phyloP scores from a whole-genome alignment of 2,329 filamentous ascomycete genomes.

The Clathrospora elynae region DNA sequence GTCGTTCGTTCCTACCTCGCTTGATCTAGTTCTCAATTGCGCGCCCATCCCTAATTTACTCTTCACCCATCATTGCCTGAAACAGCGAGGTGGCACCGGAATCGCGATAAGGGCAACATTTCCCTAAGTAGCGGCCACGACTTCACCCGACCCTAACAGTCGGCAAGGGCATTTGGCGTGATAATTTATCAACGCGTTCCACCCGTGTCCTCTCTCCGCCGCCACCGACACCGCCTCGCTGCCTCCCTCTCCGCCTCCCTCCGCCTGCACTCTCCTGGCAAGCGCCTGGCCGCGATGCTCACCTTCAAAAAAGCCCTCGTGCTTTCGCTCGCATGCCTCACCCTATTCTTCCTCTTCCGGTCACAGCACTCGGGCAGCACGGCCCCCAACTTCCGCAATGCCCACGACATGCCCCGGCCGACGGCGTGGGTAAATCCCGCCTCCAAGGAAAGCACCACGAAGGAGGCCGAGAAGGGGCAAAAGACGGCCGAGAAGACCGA shows the following conservation, averaged over 20 bases:
- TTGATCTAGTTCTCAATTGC: constrained; percentile 6
- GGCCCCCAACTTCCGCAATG: constrained; percentile 41
- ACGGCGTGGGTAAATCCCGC: constrained; percentile 39
- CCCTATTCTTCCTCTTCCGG: constrained; percentile 71
- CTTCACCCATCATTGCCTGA: constrained; percentile 1
- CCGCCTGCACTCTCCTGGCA: constrained; percentile 2
- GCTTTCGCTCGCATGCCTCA: constrained; percentile 70
- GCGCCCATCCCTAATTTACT: constrained; percentile 6
- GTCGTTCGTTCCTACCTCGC: constrained; percentile 3
- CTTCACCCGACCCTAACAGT: constrained; percentile 4
- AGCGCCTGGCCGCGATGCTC: constrained; percentile 63
- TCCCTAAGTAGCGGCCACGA: constrained; percentile 5
- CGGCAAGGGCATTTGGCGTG: constrained; percentile 14
- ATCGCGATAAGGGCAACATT: constrained; percentile 11
- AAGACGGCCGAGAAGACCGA: constrained; percentile 30
- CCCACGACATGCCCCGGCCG: constrained; percentile 45
- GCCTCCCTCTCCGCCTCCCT: constrained; percentile 2
- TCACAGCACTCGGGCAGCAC: constrained; percentile 56
- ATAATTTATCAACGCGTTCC: constrained; percentile 6
- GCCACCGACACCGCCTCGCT: constrained; percentile 1
- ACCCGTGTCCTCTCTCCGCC: constrained; percentile 1
- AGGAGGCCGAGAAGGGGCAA: constrained; percentile 17
- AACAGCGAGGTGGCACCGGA: constrained; percentile 3
- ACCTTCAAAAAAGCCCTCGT: constrained; percentile 77
- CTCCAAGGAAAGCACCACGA: constrained; percentile 15